These are phyloP conservation scores for Amniculicola lignicola DNA, from an alignment of 495 filamentous ascomycete species.

Conservation along the genomic window DNA sequence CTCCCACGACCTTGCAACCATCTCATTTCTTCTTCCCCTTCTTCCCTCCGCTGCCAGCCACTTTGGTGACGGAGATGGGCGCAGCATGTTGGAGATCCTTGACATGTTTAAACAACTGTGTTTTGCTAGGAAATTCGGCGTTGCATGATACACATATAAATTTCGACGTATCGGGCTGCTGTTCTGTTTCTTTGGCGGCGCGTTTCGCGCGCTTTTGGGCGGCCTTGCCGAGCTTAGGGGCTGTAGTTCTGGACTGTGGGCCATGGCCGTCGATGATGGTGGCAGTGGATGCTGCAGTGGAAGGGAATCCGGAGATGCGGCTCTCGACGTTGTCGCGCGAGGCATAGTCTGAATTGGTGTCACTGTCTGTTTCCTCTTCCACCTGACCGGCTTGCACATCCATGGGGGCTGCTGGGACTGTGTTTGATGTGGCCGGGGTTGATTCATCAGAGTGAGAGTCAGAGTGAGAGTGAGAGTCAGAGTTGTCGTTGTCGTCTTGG, in stretches of 20 bases:
- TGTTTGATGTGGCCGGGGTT: too few species aligned
- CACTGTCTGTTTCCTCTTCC: conserved; percentile 1
- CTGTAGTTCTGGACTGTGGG: neutral
- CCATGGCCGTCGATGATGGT: neutral
- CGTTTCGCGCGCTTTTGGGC: conserved; percentile 84
- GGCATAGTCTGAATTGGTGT: conserved; percentile 37
- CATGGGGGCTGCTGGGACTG: too few species aligned
- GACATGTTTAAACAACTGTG: conserved; percentile 71
- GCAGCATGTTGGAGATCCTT: conserved; percentile 61
- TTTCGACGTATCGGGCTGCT: conserved; percentile 40
- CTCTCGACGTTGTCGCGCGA: conserved; percentile 35
- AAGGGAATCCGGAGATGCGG: conserved; percentile 29
- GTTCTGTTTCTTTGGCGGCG: conserved; percentile 57
- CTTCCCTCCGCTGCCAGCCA: conserved; percentile 3
- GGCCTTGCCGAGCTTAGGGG: conserved; percentile 73
- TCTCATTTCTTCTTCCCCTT: conserved; percentile 17
- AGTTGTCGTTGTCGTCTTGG: neutral
- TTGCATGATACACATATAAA: conserved; percentile 61
- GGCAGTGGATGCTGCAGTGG: neutral
- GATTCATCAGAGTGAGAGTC: too few species aligned
- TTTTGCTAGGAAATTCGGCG: conserved; percentile 61
- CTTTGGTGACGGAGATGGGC: conserved; percentile 40
- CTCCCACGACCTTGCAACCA: too few species aligned
- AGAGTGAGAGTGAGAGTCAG: too few species aligned
- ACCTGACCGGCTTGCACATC: too few species aligned